These are phyloP conservation scores for Venturia pyrina DNA, from an alignment of 2,329 filamentous ascomycete genomes.

Conservation along the genomic window DNA sequence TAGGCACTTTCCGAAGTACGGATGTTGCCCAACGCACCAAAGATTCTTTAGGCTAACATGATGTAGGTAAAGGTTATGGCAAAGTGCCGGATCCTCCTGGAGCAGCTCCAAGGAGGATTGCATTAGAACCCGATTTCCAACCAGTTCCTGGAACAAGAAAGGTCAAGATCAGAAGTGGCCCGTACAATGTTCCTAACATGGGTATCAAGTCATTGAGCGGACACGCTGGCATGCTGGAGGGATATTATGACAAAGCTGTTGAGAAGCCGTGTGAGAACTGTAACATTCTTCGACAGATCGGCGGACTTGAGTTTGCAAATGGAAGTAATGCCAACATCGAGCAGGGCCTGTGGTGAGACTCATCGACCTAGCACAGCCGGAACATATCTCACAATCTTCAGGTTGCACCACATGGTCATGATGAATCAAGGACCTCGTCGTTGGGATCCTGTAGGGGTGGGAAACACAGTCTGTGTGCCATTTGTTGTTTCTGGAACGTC, in stretches of 20 bases:
- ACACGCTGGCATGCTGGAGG: conserved; percentile 9
- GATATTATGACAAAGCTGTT: conserved; percentile 7
- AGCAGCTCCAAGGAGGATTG: background rate
- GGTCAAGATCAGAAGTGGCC: conserved; percentile 11
- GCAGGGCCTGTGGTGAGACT: conserved; percentile 8
- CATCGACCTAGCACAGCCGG: background rate
- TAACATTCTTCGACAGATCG: background rate
- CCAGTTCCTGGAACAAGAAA: background rate
- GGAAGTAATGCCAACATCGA: conserved; percentile 10
- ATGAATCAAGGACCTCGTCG: conserved; percentile 7
- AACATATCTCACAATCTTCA: background rate
- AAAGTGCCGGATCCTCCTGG: conserved; percentile 10
- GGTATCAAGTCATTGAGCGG: background rate
- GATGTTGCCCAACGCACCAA: background rate
- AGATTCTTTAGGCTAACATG: background rate
- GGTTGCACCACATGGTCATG: conserved; percentile 12
- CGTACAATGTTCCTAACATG: conserved; percentile 12
- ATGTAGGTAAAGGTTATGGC: background rate
- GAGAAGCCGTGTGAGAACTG: conserved; percentile 11
- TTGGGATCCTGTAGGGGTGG: conserved; percentile 1
- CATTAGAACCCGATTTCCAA: background rate
- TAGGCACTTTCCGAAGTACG: background rate
- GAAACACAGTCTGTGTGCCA: background rate
- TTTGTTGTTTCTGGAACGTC: background rate
- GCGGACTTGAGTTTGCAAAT: conserved; percentile 7